Conservation (phyloP, 1,139 yeast genomes). For the Eremothecium gossypii region DNA sequence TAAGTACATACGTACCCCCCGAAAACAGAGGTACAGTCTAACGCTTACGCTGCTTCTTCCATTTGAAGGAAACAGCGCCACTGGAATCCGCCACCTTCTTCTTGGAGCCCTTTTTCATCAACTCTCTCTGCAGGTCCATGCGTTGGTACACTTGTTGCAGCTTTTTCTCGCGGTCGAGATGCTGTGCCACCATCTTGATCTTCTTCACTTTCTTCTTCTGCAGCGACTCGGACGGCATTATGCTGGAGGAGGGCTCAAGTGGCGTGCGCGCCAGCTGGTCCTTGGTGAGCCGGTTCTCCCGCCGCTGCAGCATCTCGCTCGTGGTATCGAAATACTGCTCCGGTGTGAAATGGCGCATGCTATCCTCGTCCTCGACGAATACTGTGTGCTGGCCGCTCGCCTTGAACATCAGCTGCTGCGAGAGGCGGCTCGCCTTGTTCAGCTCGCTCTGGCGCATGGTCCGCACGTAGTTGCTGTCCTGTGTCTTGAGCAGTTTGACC, state of each 20-base stretch:
- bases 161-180: conserved; percentile 59
- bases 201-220: conserved; percentile 52
- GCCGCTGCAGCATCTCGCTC: conserved; percentile 46
- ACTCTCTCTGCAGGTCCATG: conserved; percentile 70
- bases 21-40: conserved; percentile 23
- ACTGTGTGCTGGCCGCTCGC: conserved; percentile 72
- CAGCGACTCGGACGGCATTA: conserved; percentile 34
- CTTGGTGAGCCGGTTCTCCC: conserved; percentile 62
- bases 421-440: conserved; percentile 53
- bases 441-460: conserved; percentile 65
- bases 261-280: conserved; percentile 42
- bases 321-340: conserved; percentile 65
- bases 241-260: conserved; percentile 9
- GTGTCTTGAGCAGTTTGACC: conserved; percentile 74
- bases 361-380: conserved; percentile 59
- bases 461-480: conserved; percentile 77
- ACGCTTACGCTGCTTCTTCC: conserved; percentile 80
- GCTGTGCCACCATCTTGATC: conserved; percentile 44
- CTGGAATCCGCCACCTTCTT: conserved; percentile 57
- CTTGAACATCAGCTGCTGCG: conserved; percentile 44
- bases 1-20: no score
- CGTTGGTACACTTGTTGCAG: conserved; percentile 58
- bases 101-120: conserved; percentile 84
- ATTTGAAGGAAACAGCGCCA: conserved; percentile 69
- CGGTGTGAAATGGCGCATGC: conserved; percentile 52